Base-by-base conservation (phyloP, 2,329 filamentous ascomycete genomes). In the Achaetomium macrosporum region DNA sequence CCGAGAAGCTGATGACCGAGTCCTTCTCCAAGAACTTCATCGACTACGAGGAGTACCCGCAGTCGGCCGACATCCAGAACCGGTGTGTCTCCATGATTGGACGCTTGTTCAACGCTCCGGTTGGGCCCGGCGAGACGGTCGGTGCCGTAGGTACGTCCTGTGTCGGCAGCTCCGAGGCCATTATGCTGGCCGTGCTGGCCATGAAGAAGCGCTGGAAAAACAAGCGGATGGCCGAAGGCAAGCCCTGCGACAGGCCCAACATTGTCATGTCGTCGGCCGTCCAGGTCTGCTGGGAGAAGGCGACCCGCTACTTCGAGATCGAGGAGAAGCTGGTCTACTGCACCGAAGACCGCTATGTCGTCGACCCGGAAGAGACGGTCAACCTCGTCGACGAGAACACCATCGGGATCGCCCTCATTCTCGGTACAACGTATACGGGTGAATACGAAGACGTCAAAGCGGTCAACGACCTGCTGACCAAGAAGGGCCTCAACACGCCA, bases 141-240 rank as follows among this genome's bases (percentile, higher is more conserved):
- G 82, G 84, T 55, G 83, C 89, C 43, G 82, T 96, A 67, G 91
- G 91, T 39, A 96, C 91, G 1, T 92, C 87, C 5, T 91, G 87
- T 40, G 85, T 96, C 56, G 92, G 92, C 43, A 91, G 87, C 55
- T 95, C 90, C 49, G 92, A 97, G 69, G 88, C 87, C 63, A 90
- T 91, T 72, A 88, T 89, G 86, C 78, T 90, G 36, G 84, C 74
- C 41, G 86, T 89, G 2, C 75, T 96, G 35, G 91, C 91, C 62
- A 96, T 96, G 90, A 96, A 96, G 81, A 90, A 85, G 74, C 83
- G 86, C 64, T 97, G 92, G 92, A 85, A 88, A 75, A 90, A 93
- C 70, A 85, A 84, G 73, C 85, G 90, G 63, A 81, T 86, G 68
- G 90, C 87, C 5, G 88, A 82, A 62, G 91, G 90, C 56, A 93